Base-by-base conservation (phyloP, 495 filamentous ascomycete species). In the Xylaria nigripes region DNA sequence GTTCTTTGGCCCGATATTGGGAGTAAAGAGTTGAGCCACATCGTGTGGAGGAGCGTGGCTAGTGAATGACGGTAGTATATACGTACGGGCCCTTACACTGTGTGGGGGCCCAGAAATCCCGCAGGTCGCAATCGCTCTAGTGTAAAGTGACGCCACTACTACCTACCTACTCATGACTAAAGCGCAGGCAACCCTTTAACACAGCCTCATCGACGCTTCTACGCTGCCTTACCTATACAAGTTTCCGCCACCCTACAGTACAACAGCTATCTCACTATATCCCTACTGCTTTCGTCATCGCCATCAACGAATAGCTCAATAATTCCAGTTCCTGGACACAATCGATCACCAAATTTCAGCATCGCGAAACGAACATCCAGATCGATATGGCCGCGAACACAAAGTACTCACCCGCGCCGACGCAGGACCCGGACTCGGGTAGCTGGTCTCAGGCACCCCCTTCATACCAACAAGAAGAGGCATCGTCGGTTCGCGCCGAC, bases 371-470 rank as follows among this genome's bases (percentile, higher is more conserved):
- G 36, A 30, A 29, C 8, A 32, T 23, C 9, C 40, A 32, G 21
- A 40, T 45, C 46, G 50, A 13, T 15, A 90, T 89, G 85, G 77
- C 85, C 51, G 72, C 77, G 43, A 86, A 82, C 51, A 73, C 82
- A 23, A 86, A 85, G 70, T 90, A 90, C 63, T 73, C 81, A 50
- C 73, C 78, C 16, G 86, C 85, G 60, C 77, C 86, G 29, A 84
- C 86, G 73, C 81, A 86, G 56, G 86, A 90, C 70, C 87, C 86
- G 27, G 85, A 89, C 48, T 70, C 62, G 23, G 57, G 70, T 57
- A 63, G 69, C 56, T 96, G 88, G 78, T 79, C 86, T 45, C 89
- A 93, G 66, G 77, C 91, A 59, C 93, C 93, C 57, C 93, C 93
- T 6, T 84, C 84, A 16, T 92, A 92, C 73, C 80, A 83, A 58